A percentile compares a stretch with the other conserved stretches of the same genome.
Conservation (phyloP, 257 asterid genomes). For the Echites panduratus region DNA sequence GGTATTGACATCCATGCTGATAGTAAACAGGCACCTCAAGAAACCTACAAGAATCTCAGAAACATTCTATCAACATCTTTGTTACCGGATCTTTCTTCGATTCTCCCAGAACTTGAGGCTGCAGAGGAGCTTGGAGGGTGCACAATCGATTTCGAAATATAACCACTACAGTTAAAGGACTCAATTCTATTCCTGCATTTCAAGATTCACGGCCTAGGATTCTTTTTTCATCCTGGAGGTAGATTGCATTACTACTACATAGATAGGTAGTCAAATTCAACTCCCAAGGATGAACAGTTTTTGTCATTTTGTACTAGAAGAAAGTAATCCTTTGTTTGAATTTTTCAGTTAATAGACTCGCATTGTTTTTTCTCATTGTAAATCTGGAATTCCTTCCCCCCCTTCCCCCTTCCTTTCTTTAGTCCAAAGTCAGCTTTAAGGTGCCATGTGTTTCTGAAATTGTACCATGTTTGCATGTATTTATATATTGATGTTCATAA, state of each 20-base stretch:
- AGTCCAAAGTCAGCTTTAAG: neutral
- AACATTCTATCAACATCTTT: conserved; percentile 21
- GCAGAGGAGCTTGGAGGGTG: conserved; percentile 54
- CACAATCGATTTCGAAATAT: conserved; percentile 58
- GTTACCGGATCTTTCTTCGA: conserved; percentile 18
- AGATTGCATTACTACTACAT: neutral
- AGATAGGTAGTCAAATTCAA: neutral
- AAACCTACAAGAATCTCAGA: conserved; percentile 26
- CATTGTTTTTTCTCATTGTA: neutral
- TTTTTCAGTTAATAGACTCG: neutral
- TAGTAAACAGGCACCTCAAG: conserved; percentile 26
- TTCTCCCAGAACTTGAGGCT: conserved; percentile 44
- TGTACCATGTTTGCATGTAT: too few species aligned
- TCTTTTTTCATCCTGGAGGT: neutral
- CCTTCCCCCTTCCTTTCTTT: neutral
- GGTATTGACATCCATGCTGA: conserved; percentile 10
- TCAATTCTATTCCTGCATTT: neutral
- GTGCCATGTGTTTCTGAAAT: too few species aligned
- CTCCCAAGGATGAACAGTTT: neutral
- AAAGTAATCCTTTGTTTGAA: neutral
- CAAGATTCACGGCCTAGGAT: neutral
- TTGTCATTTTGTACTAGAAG: neutral
- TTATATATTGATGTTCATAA: too few species aligned
- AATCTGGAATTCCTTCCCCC: neutral
- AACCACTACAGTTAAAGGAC: neutral